Evolutionary conservation across 2,329 filamentous ascomycete species (phyloP).

Genomic region (Grosmannia huntii): DNA sequence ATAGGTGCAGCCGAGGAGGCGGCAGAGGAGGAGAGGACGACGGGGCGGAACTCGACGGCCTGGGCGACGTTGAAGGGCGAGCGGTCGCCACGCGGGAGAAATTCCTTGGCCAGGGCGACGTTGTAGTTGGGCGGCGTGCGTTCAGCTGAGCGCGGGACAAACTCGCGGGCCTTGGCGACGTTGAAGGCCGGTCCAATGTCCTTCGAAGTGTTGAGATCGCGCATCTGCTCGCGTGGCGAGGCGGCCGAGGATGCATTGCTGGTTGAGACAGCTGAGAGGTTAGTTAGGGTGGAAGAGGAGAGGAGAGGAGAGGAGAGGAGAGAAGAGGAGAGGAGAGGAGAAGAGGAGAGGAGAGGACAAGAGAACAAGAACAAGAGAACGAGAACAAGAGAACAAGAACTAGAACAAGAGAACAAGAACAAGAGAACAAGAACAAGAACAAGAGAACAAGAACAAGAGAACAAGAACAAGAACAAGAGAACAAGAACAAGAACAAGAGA

Average conservation of each 20-base stretch:
- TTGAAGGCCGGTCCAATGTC: slow-evolving; percentile 29
- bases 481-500: neutral
- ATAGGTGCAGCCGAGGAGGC: neutral
- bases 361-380: neutral
- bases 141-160: slow-evolving; percentile 9
- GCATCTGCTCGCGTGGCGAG: slow-evolving; percentile 7
- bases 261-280: slow-evolving; percentile 5
- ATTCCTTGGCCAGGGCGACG: slow-evolving; percentile 7
- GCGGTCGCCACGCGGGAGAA: slow-evolving; percentile 9
- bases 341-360: too few relatives aligned
- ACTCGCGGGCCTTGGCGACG: slow-evolving; percentile 40
- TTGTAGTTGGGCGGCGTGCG: slow-evolving; percentile 6
- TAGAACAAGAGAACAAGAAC: too few relatives aligned
- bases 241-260: slow-evolving; percentile 10
- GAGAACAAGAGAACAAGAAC: too few relatives aligned
- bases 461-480: neutral
- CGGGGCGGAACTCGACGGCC: slow-evolving; percentile 10
- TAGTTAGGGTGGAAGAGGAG: neutral
- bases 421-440: too few relatives aligned
- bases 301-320: neutral
- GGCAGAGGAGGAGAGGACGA: neutral
- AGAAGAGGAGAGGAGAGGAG: too few relatives aligned
- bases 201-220: slow-evolving; percentile 1
- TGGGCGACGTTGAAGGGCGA: slow-evolving; percentile 13
- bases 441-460: too few relatives aligned